phyloP scores from a whole-genome alignment of 116 monocot species.

The Dioscorea cayenensis region DNA sequence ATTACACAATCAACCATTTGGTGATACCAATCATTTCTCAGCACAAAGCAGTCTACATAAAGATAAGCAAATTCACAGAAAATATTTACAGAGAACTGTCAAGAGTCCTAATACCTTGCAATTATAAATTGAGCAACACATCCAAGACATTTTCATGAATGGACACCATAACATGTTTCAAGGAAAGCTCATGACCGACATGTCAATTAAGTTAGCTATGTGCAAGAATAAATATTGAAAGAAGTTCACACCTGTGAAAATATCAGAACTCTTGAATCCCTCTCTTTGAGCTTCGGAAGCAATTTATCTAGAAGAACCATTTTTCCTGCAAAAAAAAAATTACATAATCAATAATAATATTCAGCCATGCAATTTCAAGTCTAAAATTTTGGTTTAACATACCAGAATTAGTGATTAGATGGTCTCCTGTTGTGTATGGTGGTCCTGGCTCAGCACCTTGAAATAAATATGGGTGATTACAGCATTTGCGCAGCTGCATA shows the following conservation, averaged over 20 bases:
- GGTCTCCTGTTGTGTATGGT: constrained; percentile 96
- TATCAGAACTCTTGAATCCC: constrained; percentile 91
- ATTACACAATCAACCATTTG: too few relatives aligned
- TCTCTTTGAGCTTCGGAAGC: constrained; percentile 85
- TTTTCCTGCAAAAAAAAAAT: constrained; percentile 58
- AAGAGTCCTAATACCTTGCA: too few relatives aligned
- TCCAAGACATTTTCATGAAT: neutral
- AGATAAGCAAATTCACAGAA: neutral
- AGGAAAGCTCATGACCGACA: neutral
- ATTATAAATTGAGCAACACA: too few relatives aligned
- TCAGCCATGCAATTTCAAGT: neutral
- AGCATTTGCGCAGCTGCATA: constrained; percentile 98
- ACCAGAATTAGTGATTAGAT: constrained; percentile 94
- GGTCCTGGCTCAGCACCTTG: constrained; percentile 99
- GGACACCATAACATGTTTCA: neutral
- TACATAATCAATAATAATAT: neutral
- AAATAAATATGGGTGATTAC: constrained; percentile 98
- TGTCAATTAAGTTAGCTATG: neutral
- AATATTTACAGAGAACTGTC: too few relatives aligned
- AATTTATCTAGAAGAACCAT: constrained; percentile 99
- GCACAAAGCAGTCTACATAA: neutral
- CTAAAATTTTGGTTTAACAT: neutral
- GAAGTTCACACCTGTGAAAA: constrained; percentile 73
- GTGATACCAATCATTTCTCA: neutral
- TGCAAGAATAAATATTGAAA: neutral